Evolutionary conservation across 257 asterid genomes (phyloP).

Genomic region (Solanum corneliomulleri): DNA sequence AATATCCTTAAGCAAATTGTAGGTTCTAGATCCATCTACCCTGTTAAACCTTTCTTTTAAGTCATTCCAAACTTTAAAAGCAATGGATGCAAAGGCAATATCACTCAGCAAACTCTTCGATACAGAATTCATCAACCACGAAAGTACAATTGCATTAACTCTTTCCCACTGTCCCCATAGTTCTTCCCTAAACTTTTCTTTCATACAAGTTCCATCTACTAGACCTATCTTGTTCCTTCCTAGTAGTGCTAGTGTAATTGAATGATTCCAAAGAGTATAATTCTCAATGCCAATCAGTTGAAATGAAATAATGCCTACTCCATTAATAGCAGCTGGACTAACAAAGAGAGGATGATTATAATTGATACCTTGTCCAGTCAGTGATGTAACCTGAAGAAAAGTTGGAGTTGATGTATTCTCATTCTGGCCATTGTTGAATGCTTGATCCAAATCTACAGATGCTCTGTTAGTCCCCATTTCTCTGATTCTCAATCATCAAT

Average conservation of each 20-base stretch:
- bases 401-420: too few relatives aligned
- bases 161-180: background rate
- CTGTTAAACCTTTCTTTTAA: too few relatives aligned
- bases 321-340: too few relatives aligned
- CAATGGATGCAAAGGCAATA: background rate
- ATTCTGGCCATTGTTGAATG: background rate
- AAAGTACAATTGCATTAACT: background rate
- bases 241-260: background rate
- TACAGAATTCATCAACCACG: too few relatives aligned
- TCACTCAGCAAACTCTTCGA: background rate
- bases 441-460: background rate
- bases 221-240: background rate
- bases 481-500: too few relatives aligned
- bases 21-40: background rate
- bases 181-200: background rate
- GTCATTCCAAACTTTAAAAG: background rate
- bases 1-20: background rate
- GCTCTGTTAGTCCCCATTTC: too few relatives aligned
- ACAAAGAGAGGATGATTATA: background rate
- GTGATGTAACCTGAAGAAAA: too few relatives aligned
- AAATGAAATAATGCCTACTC: background rate
- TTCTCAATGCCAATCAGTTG: background rate
- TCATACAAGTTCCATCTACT: background rate
- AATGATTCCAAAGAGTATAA: background rate
- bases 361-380: background rate